phyloP scores from a whole-genome alignment of 179 eudicot species.

The Nepenthes alata region DNA sequence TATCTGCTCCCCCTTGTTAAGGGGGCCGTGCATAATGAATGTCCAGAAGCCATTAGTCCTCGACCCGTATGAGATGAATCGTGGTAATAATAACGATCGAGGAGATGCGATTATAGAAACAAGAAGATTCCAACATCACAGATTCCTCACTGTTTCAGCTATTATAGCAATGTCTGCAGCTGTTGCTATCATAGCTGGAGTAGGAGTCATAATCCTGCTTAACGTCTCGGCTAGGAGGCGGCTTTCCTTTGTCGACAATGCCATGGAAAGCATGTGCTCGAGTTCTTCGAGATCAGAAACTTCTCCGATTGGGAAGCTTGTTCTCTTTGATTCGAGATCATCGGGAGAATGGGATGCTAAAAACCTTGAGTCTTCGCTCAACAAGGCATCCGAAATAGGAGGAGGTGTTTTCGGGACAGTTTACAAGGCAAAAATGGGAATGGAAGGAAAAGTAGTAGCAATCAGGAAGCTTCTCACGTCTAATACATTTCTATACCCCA shows the following conservation, averaged over 20 bases:
- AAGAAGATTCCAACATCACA: conserved; percentile 23
- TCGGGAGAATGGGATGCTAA: conserved; percentile 29
- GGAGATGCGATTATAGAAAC: conserved; percentile 15
- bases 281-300: conserved; percentile 55
- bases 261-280: conserved; percentile 73
- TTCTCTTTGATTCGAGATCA: conserved; percentile 50
- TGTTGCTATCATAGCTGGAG: conserved; percentile 48
- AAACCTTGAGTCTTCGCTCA: conserved; percentile 47
- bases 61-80: conserved; percentile 48
- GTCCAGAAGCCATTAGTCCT: conserved; percentile 92
- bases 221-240: conserved; percentile 68
- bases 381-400: conserved; percentile 66
- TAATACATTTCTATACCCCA: conserved; percentile 49
- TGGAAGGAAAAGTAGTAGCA: conserved; percentile 42
- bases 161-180: conserved; percentile 80
- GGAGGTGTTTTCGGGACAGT: conserved; percentile 74
- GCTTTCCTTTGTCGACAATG: conserved; percentile 49
- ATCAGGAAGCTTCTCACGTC: conserved; percentile 57
- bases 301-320: conserved; percentile 55
- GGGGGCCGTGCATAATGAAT: conserved; percentile 76
- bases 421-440: conserved; percentile 53
- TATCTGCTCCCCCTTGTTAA: conserved; percentile 74
- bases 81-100: conserved; percentile 8
- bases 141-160: conserved; percentile 70
- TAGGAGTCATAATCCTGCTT: conserved; percentile 47